Conservation (phyloP, 2,329 filamentous ascomycete species). For the Trichophyton mentagrophytes region DNA sequence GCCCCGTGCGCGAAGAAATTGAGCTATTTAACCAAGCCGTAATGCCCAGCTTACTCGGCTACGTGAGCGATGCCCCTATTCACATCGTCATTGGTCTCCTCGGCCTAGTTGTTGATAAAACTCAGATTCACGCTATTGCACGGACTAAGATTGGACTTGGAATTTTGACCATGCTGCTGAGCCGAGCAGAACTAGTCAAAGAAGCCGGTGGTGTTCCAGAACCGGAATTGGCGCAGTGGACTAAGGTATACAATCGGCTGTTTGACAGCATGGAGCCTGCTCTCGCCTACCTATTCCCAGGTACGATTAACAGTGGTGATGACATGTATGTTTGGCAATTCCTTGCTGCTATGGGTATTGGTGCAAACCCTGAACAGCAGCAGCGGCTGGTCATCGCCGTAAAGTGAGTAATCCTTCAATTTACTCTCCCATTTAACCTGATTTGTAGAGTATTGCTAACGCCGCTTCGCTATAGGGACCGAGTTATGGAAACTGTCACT, state of each 20-base stretch:
- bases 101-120: conserved; percentile 66
- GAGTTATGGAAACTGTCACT: conserved; percentile 87
- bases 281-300: conserved; percentile 77
- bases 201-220: conserved; percentile 59
- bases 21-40: conserved; percentile 81
- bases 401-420: conserved; percentile 43
- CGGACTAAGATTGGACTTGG: conserved; percentile 78
- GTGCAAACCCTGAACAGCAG: conserved; percentile 86
- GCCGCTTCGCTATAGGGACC: conserved; percentile 43
- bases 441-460: conserved; percentile 1
- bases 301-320: conserved; percentile 75
- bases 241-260: conserved; percentile 66
- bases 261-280: conserved; percentile 80
- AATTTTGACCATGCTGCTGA: conserved; percentile 86
- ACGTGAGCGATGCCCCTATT: conserved; percentile 80
- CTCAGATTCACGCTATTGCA: conserved; percentile 72
- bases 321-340: conserved; percentile 99
- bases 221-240: conserved; percentile 71
- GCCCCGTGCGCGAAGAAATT: conserved; percentile 74
- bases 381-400: conserved; percentile 87
- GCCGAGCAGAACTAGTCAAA: conserved; percentile 84
- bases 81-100: conserved; percentile 84
- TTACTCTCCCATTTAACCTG: no score
- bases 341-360: conserved; percentile 85
- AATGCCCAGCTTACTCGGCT: conserved; percentile 78